A percentile compares a stretch with the other conserved stretches of the same genome.
Conservation (phyloP, 169 alveolate species). For the Plasmodium billcollinsi region DNA sequence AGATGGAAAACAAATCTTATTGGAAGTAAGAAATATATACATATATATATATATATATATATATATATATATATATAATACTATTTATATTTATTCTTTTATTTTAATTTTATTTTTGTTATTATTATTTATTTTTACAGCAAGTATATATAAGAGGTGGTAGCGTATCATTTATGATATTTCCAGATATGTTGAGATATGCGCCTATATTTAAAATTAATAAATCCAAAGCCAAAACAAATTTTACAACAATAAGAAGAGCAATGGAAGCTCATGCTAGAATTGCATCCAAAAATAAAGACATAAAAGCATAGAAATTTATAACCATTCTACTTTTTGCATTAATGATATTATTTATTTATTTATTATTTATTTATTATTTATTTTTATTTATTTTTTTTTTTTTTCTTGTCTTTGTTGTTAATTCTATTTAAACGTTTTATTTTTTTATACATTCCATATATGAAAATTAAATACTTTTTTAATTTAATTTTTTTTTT, state of each 20-base stretch:
- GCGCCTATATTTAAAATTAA: constrained; percentile 98
- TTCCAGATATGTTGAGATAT: constrained; percentile 99
- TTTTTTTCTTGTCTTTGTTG: background rate
- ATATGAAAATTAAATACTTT: too few species aligned
- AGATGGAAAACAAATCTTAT: constrained; percentile 95
- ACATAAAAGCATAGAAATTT: constrained; percentile 25
- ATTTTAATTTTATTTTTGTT: background rate
- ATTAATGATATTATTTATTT: background rate
- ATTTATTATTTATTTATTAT: too few species aligned
- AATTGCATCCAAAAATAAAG: constrained; percentile 81
- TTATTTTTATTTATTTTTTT: background rate
- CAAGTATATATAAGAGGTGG: constrained; percentile 95
- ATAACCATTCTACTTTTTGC: background rate
- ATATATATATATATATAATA: background rate
- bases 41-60: background rate
- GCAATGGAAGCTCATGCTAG: constrained; percentile 85
- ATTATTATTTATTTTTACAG: constrained; percentile 71
- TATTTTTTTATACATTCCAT: background rate
- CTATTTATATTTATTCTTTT: background rate
- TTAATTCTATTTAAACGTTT: background rate
- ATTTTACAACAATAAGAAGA: constrained; percentile 85
- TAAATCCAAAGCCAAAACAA: constrained; percentile 83
- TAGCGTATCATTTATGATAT: constrained; percentile 95
- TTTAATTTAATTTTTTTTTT: too few species aligned
- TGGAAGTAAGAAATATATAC: constrained; percentile 86